Base-by-base conservation (phyloP, 371 early-diverging fungal species). In the Rhizopus sp. region DNA sequence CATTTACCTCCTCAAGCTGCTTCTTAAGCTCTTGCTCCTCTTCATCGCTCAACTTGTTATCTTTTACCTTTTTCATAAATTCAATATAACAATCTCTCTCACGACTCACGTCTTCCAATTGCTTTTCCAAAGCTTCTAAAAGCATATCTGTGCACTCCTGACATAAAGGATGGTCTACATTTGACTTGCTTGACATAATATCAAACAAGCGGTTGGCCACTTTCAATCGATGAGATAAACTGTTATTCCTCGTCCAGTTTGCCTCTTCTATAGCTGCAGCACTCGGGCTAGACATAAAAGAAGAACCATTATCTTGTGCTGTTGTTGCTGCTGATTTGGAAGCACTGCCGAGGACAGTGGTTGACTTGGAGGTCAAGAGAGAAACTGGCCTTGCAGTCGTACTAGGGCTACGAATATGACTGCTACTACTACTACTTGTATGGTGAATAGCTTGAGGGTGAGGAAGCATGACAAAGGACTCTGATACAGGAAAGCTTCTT, bases 131-230 rank as follows among this genome's bases (percentile, higher is more conserved):
- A 30, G 73, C 72, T 37, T 88, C 84, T 38, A 86, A 52, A 48
- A 94, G 60, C 66, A 88, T 81, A 52, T 93, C 94, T 1, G 92
- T 88, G 59, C 97, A 96, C 48, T 91, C 93, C 53, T 89, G 87
- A 67, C 97, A 96, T 68, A 95, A 80, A 9, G 94, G 94, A 57
- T 95, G 95, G 59, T 89, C 88, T 3, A 88, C 81, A 39, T 87
- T 84, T 3, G 90, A 84, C 58, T 81, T 80, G 4, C 83, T 79
- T 0, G 87, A 86, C 76, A 89, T 84, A 54, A 89, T 55, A 46
- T 88, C 87, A 71, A 90, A 90, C 16, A 92, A 63, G 23, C 83
- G 80, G 47, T 73, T 83, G 3, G 88, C 85, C 0, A 88, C 83
- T 55, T 83, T 82, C 10, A 89, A 73, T 8, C 87, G 75, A 59